A percentile compares a stretch with the other conserved stretches of the same genome.
Evolutionary conservation across 352 stramenopile species (phyloP).

Genomic region (Globisporangium mamillatum): DNA sequence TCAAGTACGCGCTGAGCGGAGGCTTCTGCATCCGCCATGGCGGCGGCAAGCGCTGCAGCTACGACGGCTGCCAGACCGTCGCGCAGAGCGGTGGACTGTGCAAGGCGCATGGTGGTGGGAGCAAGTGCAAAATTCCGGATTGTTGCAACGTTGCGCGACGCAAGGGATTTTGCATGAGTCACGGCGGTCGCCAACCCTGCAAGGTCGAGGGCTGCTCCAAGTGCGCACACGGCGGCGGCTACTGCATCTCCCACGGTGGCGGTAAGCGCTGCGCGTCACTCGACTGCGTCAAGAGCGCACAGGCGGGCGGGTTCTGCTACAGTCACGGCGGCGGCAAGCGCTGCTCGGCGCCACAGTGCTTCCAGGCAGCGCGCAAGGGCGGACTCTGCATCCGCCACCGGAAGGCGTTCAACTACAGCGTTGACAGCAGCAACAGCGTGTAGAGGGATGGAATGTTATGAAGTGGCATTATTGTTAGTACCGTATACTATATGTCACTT

Average conservation of each 20-base stretch:
- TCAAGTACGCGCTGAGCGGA: conserved; percentile 64
- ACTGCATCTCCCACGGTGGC: conserved; percentile 73
- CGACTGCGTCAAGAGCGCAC: conserved; percentile 62
- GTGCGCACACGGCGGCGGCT: conserved; percentile 71
- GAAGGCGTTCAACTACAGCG: conserved; percentile 23
- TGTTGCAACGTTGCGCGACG: conserved; percentile 64
- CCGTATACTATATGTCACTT: no score
- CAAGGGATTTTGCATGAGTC: conserved; percentile 72
- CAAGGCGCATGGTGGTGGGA: conserved; percentile 82
- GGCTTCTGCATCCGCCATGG: conserved; percentile 77
- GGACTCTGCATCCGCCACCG: conserved; percentile 81
- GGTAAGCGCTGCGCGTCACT: conserved; percentile 65
- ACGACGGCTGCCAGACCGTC: conserved; percentile 55
- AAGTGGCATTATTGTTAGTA: conserved; percentile 5
- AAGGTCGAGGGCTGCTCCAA: conserved; percentile 67
- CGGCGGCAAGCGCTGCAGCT: conserved; percentile 70
- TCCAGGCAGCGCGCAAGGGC: conserved; percentile 71
- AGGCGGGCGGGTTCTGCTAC: conserved; percentile 77
- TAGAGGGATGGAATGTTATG: not conserved
- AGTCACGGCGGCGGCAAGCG: conserved; percentile 78
- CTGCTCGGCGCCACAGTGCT: conserved; percentile 64
- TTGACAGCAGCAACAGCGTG: not conserved
- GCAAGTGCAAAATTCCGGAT: conserved; percentile 63
- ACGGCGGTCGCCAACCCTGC: conserved; percentile 71
- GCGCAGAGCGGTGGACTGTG: conserved; percentile 78